Evolutionary conservation across 805 yeast species (phyloP).

Genomic region (Kodamaea leandrae): DNA sequence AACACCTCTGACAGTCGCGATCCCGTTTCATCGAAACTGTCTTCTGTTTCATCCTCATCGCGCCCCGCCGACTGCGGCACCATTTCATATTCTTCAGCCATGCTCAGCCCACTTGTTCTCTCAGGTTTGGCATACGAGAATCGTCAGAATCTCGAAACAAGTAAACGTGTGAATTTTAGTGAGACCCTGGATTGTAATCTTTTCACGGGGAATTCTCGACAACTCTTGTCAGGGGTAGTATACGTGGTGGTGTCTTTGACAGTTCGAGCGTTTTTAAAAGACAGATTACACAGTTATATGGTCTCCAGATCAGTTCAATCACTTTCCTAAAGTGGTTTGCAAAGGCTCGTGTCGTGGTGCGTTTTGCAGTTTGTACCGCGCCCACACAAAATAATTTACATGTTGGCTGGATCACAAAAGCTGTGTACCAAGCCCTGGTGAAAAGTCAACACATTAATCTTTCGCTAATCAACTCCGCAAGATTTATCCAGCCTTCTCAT

Average conservation of each 20-base stretch:
- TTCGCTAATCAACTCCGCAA: background rate
- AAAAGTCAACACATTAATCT: background rate
- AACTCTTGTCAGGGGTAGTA: too few relatives aligned
- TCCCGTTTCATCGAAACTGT: conserved; percentile 1
- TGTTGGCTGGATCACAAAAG: background rate
- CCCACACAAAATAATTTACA: background rate
- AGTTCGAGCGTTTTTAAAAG: too few relatives aligned
- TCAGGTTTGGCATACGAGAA: too few relatives aligned
- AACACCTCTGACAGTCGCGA: conserved; percentile 28
- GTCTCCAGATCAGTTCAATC: background rate
- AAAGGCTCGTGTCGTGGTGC: background rate
- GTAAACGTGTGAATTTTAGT: too few relatives aligned
- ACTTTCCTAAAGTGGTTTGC: background rate
- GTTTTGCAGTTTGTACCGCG: conserved; percentile 1
- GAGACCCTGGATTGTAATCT: too few relatives aligned
- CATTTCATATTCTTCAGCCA: conserved; percentile 18
- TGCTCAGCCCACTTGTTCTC: too few relatives aligned
- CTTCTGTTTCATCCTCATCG: background rate
- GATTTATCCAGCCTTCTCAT: background rate
- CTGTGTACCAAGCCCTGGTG: background rate
- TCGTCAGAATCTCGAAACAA: too few relatives aligned
- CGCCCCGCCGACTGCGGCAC: conserved; percentile 13
- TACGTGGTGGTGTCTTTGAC: too few relatives aligned
- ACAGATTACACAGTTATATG: too few relatives aligned
- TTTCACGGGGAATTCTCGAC: too few relatives aligned